Conservation (phyloP, 2,329 filamentous ascomycete species). For the Aspergillus tamarii region DNA sequence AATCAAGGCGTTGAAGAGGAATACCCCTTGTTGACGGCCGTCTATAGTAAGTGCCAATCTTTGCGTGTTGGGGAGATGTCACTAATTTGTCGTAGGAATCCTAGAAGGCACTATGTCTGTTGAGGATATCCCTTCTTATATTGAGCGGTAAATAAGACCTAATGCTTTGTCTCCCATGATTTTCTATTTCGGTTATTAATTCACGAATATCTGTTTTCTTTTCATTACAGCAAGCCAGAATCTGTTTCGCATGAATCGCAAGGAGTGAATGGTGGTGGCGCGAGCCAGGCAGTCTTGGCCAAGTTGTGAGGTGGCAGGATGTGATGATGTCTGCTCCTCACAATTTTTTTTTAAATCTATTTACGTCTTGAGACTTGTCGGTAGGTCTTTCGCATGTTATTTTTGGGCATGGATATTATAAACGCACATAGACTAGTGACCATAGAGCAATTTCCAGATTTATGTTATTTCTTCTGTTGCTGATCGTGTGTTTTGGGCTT, state of each 20-base stretch:
- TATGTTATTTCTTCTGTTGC: neutral
- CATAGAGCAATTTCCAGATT: constrained; percentile 15
- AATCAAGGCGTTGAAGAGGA: constrained; percentile 75
- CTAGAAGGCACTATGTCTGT: constrained; percentile 75
- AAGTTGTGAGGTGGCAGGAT: constrained; percentile 12
- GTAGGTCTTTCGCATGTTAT: constrained; percentile 12
- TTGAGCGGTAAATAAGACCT: constrained; percentile 49
- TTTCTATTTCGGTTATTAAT: constrained; percentile 23
- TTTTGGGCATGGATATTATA: constrained; percentile 10
- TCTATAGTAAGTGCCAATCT: constrained; percentile 59
- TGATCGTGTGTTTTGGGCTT: too few species aligned
- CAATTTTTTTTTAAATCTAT: constrained; percentile 9
- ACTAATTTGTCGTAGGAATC: constrained; percentile 58
- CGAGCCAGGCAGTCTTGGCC: constrained; percentile 18
- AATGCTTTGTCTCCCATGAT: constrained; percentile 10
- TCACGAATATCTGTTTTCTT: constrained; percentile 17
- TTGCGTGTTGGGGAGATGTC: constrained; percentile 17
- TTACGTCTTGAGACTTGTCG: constrained; percentile 10
- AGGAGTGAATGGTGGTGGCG: constrained; percentile 16
- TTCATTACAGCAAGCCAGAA: constrained; percentile 24
- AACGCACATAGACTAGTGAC: constrained; percentile 18
- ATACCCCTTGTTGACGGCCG: constrained; percentile 91
- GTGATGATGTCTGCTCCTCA: neutral
- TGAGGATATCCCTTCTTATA: constrained; percentile 76
- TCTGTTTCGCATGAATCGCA: constrained; percentile 12